A percentile compares a stretch with the other conserved stretches of the same genome.
Conservation (phyloP, 1,284 basidiomycete species). For the Erythrobasidium hasegawianum region DNA sequence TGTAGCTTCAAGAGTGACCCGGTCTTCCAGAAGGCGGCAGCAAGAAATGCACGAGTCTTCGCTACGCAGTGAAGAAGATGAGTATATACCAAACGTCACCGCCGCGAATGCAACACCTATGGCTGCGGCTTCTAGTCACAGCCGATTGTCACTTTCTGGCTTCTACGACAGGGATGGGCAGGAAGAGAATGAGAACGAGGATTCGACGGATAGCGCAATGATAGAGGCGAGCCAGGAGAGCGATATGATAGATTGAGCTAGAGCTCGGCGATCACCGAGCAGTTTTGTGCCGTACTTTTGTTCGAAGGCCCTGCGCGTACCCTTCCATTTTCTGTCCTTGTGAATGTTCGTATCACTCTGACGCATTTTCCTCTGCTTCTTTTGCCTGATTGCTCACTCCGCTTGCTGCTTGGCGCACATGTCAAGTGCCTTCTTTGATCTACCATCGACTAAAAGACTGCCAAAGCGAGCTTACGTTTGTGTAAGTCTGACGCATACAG, state of each 20-base stretch:
- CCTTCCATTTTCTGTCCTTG: too few relatives aligned
- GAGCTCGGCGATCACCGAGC: too few relatives aligned
- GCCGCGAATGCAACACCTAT: background rate
- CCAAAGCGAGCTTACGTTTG: too few relatives aligned
- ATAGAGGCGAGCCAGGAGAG: constrained; percentile 19
- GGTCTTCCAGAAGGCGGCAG: background rate
- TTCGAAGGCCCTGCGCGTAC: too few relatives aligned
- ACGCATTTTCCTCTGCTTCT: too few relatives aligned
- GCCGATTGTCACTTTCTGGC: background rate
- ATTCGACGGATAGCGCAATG: constrained; percentile 3
- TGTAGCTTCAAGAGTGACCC: background rate
- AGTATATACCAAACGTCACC: background rate
- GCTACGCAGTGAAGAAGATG: background rate
- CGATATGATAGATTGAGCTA: constrained; percentile 24
- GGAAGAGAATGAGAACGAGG: constrained; percentile 30
- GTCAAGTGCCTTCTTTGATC: too few relatives aligned
- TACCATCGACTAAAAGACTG: too few relatives aligned
- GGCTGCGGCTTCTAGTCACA: background rate
- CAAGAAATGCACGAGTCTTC: background rate
- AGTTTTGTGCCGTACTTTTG: too few relatives aligned
- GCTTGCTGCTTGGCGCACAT: background rate
- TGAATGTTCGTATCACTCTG: too few relatives aligned
- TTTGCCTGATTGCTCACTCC: background rate
- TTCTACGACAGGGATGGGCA: constrained; percentile 20
- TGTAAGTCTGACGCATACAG: too few relatives aligned